Conservation (phyloP, 805 yeast species). For the Myxozyma geophila region DNA sequence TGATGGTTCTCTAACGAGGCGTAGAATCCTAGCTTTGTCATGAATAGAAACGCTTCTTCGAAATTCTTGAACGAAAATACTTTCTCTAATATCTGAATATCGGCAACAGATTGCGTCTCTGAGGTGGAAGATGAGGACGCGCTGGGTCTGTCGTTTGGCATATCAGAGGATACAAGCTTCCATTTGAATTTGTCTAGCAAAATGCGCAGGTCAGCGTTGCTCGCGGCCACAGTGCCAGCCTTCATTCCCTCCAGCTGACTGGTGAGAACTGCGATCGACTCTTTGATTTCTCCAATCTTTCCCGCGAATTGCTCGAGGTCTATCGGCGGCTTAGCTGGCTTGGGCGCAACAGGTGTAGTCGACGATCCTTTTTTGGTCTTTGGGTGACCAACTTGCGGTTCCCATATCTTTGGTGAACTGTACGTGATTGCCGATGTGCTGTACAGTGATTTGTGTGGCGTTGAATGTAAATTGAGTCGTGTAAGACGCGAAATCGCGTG, state of each 20-base stretch:
- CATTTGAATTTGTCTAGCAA: background rate
- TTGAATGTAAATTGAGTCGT: background rate
- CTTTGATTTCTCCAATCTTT: background rate
- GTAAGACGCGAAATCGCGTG: background rate
- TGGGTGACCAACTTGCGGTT: conserved; percentile 8
- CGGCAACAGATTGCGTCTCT: background rate
- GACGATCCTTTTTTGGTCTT: background rate
- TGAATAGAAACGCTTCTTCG: conserved; percentile 30
- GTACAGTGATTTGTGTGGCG: background rate
- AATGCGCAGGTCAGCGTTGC: background rate
- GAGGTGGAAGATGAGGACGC: background rate
- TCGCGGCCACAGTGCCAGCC: background rate
- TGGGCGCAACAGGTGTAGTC: background rate
- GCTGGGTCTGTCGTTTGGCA: conserved; percentile 2
- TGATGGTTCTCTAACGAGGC: conserved; percentile 25
- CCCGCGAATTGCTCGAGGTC: background rate
- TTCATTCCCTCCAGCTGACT: background rate
- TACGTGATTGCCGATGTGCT: background rate
- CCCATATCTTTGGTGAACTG: conserved; percentile 6
- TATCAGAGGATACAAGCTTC: conserved; percentile 6
- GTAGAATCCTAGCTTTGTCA: conserved; percentile 27
- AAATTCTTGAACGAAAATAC: conserved; percentile 16
- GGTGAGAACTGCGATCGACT: background rate
- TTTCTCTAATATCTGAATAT: conserved; percentile 9
- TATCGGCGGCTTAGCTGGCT: background rate